Evolutionary conservation across 768 basidiomycete genomes (phyloP).

Genomic region (Suillus spraguei): DNA sequence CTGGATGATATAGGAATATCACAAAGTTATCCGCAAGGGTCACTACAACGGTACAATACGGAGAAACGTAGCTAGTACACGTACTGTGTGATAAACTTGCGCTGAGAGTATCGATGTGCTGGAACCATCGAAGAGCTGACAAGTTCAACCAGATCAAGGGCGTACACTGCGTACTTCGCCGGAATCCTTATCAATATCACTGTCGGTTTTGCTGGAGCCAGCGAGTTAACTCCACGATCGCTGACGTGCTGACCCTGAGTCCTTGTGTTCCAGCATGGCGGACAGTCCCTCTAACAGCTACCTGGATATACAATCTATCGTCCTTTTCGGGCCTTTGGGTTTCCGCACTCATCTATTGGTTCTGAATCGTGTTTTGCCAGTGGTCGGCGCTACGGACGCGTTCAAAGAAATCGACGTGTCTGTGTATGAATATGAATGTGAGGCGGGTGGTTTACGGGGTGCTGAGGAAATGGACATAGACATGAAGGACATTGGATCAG

Average conservation of each 20-base stretch:
- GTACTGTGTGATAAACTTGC: constrained; percentile 75
- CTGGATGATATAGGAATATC: constrained; percentile 65
- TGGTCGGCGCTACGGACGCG: constrained; percentile 45
- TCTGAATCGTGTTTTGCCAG: constrained; percentile 64
- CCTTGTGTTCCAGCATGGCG: constrained; percentile 46
- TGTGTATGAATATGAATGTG: constrained; percentile 14
- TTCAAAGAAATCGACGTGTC: constrained; percentile 66
- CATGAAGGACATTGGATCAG: neutral
- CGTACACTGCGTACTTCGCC: constrained; percentile 66
- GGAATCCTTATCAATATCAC: constrained; percentile 79
- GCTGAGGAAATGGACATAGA: neutral
- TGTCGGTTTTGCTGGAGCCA: constrained; percentile 79
- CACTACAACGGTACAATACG: constrained; percentile 67
- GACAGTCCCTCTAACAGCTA: constrained; percentile 66
- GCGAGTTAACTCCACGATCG: constrained; percentile 37
- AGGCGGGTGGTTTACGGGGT: neutral
- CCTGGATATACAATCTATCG: constrained; percentile 73
- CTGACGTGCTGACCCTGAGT: constrained; percentile 5
- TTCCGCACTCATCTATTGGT: constrained; percentile 64
- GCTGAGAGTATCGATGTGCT: constrained; percentile 38
- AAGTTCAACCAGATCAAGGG: constrained; percentile 39
- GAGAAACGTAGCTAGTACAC: constrained; percentile 67
- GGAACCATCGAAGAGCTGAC: constrained; percentile 10
- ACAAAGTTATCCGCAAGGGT: constrained; percentile 61
- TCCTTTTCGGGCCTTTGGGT: constrained; percentile 86